Conservation (phyloP, 495 filamentous ascomycete genomes). For the Tuber melanosporum region DNA sequence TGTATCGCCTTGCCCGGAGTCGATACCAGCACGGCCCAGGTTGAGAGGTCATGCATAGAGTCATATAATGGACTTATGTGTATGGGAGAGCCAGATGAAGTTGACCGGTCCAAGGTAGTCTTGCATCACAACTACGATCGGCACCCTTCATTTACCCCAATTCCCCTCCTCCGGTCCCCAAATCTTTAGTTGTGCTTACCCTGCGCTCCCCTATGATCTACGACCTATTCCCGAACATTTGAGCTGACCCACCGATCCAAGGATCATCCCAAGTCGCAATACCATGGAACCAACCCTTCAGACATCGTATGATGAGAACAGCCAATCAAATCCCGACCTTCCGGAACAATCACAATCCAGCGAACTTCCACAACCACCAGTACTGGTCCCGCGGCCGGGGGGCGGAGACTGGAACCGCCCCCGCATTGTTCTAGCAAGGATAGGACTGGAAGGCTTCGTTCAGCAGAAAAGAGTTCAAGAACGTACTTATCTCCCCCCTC, state of each 20-base stretch:
- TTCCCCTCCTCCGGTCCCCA: not conserved
- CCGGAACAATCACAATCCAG: not conserved
- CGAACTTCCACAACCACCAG: not conserved
- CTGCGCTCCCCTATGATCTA: not conserved
- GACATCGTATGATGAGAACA: not conserved
- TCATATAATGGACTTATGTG: not conserved
- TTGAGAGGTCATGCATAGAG: not conserved
- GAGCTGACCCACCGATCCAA: not conserved
- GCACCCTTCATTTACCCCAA: slow-evolving; percentile 2
- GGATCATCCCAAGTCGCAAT: not conserved
- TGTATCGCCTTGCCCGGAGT: not conserved
- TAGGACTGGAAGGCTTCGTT: slow-evolving; percentile 3
- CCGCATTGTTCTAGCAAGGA: not conserved
- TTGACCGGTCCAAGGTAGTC: not conserved
- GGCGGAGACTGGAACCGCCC: not conserved
- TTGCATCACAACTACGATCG: not conserved
- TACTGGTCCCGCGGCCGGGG: not conserved
- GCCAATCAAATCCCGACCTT: not conserved
- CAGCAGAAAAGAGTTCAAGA: not conserved
- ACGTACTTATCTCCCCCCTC: not conserved
- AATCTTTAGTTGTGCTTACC: not conserved
- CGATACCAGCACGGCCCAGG: not conserved
- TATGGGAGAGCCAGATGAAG: not conserved
- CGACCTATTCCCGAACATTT: not conserved
- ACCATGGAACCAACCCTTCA: not conserved